These are phyloP conservation scores for Chrysoporthe deuterocubensis DNA, from an alignment of 2,329 filamentous ascomycete species.

Conservation along the genomic window DNA sequence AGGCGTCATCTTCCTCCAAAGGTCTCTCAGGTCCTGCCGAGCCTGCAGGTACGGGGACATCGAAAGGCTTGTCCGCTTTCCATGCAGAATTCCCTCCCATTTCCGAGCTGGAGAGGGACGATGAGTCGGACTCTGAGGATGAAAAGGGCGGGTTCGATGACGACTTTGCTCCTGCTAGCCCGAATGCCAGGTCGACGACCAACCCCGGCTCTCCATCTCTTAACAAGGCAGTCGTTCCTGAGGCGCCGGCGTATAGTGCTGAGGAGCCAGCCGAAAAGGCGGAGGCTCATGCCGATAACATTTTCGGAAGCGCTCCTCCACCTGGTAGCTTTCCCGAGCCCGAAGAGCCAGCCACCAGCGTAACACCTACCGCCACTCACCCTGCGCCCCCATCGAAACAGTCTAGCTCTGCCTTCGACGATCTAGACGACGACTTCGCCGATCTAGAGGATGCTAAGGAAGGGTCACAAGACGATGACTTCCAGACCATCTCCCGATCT, in stretches of 20 bases:
- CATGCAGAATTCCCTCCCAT: conserved; percentile 91
- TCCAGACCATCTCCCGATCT: conserved; percentile 73
- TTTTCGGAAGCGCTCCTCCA: conserved; percentile 43
- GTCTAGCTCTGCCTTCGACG: conserved; percentile 66
- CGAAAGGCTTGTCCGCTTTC: conserved; percentile 57
- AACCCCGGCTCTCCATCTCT: conserved; percentile 36
- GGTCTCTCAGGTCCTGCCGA: conserved; percentile 28
- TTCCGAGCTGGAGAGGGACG: conserved; percentile 79
- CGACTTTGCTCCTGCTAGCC: conserved; percentile 76
- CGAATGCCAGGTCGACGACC: conserved; percentile 40
- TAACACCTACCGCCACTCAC: conserved; percentile 40
- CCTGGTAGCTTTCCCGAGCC: conserved; percentile 30
- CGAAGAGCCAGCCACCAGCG: conserved; percentile 37
- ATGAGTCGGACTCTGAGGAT: conserved; percentile 81
- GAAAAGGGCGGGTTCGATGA: conserved; percentile 90
- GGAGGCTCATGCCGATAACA: conserved; percentile 40
- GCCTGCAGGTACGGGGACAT: conserved; percentile 44
- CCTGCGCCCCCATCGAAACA: conserved; percentile 35
- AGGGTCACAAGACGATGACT: conserved; percentile 77
- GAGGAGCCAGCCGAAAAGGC: conserved; percentile 29
- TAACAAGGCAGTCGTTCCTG: conserved; percentile 37
- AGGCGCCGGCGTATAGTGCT: conserved; percentile 25
- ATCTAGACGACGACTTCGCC: conserved; percentile 80
- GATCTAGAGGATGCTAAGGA: conserved; percentile 85
- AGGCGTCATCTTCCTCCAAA: conserved; percentile 51